Percentiles rank a stretch among this genome's conserved stretches.
Evolutionary conservation across 1,139 yeast species (phyloP).

Genomic region (Scheffersomyces insectosa): DNA sequence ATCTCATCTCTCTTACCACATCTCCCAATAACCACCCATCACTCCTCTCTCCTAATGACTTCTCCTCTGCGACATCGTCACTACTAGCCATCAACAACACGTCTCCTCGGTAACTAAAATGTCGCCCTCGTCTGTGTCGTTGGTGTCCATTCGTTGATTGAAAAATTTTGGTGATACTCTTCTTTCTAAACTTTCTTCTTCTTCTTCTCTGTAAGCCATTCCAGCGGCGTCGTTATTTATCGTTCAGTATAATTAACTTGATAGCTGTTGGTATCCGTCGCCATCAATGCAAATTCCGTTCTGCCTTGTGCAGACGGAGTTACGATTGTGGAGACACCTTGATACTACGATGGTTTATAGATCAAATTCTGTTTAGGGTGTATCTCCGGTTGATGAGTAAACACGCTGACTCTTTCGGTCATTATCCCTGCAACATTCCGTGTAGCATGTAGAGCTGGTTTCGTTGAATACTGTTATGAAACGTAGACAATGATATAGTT

Average conservation of each 20-base stretch:
- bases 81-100: too few species aligned
- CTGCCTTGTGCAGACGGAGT: constrained; percentile 7
- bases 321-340: constrained; percentile 5
- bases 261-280: constrained; percentile 27
- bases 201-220: constrained; percentile 20
- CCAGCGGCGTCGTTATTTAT: constrained; percentile 39
- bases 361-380: constrained; percentile 33
- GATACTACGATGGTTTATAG: constrained; percentile 22
- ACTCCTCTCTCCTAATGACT: too few species aligned
- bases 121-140: background rate
- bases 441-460: background rate
- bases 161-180: background rate
- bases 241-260: constrained; percentile 28
- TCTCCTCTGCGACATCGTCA: too few species aligned
- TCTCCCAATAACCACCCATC: too few species aligned
- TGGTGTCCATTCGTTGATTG: too few species aligned
- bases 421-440: constrained; percentile 43
- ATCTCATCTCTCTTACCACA: too few species aligned
- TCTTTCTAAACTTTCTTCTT: background rate
- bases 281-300: constrained; percentile 9
- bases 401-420: constrained; percentile 46
- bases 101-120: background rate
- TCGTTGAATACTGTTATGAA: too few species aligned
- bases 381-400: constrained; percentile 50
- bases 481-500: too few species aligned